Base-by-base conservation (phyloP, 139 green algal species). In the Tetraselmis striata region DNA sequence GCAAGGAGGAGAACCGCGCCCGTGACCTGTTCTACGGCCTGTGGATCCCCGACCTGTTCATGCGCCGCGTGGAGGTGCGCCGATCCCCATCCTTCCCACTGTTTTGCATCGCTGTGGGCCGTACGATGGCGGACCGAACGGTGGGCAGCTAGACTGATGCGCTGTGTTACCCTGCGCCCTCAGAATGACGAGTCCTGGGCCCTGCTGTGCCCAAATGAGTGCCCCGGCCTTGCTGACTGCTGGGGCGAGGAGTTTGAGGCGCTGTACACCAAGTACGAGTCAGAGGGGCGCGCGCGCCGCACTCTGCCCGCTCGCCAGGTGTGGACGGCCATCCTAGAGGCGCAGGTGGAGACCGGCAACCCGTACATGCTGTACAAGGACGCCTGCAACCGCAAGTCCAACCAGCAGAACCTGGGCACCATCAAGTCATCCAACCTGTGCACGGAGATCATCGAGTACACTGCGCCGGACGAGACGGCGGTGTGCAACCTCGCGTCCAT, bases 361-460 rank as follows among this genome's bases (percentile, higher is more conserved):
- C 97, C 97, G 11, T 99, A 98, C 93, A 99, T 99, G 96, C 92
- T 99, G 45, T 99, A 93, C 95, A 99, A 99, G 93, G 97, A 99
- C 86, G 83, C 85, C 22, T 97, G 93, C 94, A 99, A 99, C 91
- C 85, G 92, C 86, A 98, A 98, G 90, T 94, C 87, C 87, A 99
- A 99, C 90, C 96, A 99, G 92, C 93, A 97, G 88, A 96, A 97
- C 84, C 90, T 97, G 83, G 97, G 97, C 83, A 99, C 97, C 80
- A 99, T 99, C 92, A 97, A 98, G 87, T 98, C 92, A 85, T 95
- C 88, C 90, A 99, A 99, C 92, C 94, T 99, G 32, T 99, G 97
- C 93, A 99, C 97, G 0, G 97, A 99, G 88, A 99, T 99, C 83
- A 86, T 99, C 29, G 95, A 99, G 91, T 99, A 96, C 94, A 97